Evolutionary conservation across 1,139 yeast species (phyloP), one percentile per base, ranked within the genome.

Genomic region (Debaryomyces fabryi): DNA sequence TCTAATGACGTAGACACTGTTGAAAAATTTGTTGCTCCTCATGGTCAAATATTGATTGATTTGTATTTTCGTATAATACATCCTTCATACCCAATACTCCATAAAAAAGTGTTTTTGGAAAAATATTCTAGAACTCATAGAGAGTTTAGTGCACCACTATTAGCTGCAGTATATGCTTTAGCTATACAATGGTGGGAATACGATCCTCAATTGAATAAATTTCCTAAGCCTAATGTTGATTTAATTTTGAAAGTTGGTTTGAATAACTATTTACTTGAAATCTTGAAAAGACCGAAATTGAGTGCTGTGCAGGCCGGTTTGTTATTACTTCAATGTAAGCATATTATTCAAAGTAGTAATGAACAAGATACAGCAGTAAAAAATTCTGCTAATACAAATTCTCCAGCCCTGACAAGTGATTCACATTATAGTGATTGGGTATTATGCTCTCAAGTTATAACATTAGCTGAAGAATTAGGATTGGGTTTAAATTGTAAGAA

Each of bases 121-220:
- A 87, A 87, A 62, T 87, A 87, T 59, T 74, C 88, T 0, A 68
- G 93, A 49, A 86, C 93, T 1, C 90, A 86, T 60, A 72, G 90
- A 47, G 95, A 87, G 61, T 81, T 87, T 56, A 83, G 89, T 49
- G 91, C 93, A 0, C 91, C 93, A 0, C 66, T 87, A 44, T 67
- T 87, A 40, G 92, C 93, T 1, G 85, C 91, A 0, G 90, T 87
- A 1, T 87, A 87, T 59, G 83, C 85, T 3, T 67, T 87, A 47
- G 90, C 93, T 0, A 78, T 85, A 36, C 90, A 86, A 63, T 86
- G 92, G 89, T 86, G 93, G 93, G 91, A 86, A 56, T 84, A 84
- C 57, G 93, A 86, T 58, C 87, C 91, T 2, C 82, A 78, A 48
- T 68, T 86, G 47, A 83, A 84, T 44, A 69, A 79, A 47, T 81